Evolutionary conservation across 495 filamentous ascomycete genomes (phyloP), one percentile per base, ranked within the genome.

Genomic region (Pseudevernia furfuracea): DNA sequence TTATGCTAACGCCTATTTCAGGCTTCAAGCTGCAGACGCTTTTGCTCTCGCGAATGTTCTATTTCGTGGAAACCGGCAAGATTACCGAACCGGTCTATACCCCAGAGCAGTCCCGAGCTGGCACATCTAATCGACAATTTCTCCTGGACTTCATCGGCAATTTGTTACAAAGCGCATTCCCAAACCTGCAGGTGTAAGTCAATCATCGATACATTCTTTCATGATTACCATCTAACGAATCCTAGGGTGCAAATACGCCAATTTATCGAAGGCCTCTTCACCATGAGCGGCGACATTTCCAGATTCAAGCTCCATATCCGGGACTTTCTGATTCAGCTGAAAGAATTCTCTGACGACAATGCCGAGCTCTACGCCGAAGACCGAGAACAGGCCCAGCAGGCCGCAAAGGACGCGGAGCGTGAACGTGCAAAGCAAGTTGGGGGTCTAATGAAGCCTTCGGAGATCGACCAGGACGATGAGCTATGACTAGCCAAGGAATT

Each of bases 11-110:
- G 32, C 59, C n/a, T 48, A 48, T 57, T 30, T 14, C 59, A 85
- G 84, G 94, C 1, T 99, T 97, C 81, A 99, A 97, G 78, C 89
- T 90, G 14, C 94, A 99, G 75, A 92, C 92, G 2, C 84, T 93
- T 82, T 80, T 99, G 48, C 79, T 99, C 58, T 91, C 93, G 56
- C 87, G 92, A 68, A 93, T 99, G 88, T 97, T 98, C 78, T 92
- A 89, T 77, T 92, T 97, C 57, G 84, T 96, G 19, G 82, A 87
- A 60, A 80, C 84, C 4, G 89, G 90, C 34, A 96, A 94, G 79
- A 90, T 98, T 64, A 85, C 89, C 67, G 90, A 92, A 30, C 93
- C 95, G 0, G 88, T 98, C 63, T 97, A 97, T 76, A 73, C 80
- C 2, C 80, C 86, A 53, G 89, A 90, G 7, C 90, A 96, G 75